These are phyloP conservation scores for Globisporangium orthogonon DNA, from an alignment of 352 stramenopile species.

Conservation along the genomic window DNA sequence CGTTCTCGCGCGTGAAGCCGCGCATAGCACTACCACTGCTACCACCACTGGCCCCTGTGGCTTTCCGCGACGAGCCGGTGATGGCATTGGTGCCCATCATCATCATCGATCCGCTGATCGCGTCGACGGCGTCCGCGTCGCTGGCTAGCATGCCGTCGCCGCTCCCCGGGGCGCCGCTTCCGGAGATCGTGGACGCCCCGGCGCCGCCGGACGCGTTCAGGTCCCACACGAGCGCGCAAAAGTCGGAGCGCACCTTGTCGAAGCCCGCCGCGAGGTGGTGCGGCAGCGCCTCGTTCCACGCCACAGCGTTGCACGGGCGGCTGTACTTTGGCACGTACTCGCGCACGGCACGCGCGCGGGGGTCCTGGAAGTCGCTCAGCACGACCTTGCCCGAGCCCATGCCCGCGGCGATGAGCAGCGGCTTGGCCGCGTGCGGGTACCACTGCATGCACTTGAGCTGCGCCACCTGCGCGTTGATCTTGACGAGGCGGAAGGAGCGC, in stretches of 20 bases:
- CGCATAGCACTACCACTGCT: constrained; percentile 4
- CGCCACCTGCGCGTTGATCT: constrained; percentile 67
- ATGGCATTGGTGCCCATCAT: constrained; percentile 3
- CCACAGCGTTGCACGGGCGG: constrained; percentile 76
- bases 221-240: constrained; percentile 83
- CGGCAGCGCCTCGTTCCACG: constrained; percentile 72
- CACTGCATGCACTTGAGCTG: constrained; percentile 85
- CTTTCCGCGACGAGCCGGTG: constrained; percentile 13
- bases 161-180: constrained; percentile 15
- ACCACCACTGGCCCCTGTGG: constrained; percentile 1
- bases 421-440: constrained; percentile 70
- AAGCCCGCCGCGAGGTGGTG: constrained; percentile 78
- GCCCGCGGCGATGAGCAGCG: constrained; percentile 67
- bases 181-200: constrained; percentile 10
- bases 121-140: constrained; percentile 19
- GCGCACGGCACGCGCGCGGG: constrained; percentile 48
- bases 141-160: constrained; percentile 26
- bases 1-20: constrained; percentile 24
- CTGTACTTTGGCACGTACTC: constrained; percentile 81
- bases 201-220: constrained; percentile 38
- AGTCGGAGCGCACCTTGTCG: constrained; percentile 84
- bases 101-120: constrained; percentile 14
- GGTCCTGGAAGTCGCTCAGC: constrained; percentile 76
- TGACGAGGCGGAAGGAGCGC: constrained; percentile 73
- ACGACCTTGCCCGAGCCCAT: constrained; percentile 76